A percentile compares a stretch with the other conserved stretches of the same genome.
Evolutionary conservation across 164 flowering plant genomes (phyloP).

Genomic region (Santalum album): DNA sequence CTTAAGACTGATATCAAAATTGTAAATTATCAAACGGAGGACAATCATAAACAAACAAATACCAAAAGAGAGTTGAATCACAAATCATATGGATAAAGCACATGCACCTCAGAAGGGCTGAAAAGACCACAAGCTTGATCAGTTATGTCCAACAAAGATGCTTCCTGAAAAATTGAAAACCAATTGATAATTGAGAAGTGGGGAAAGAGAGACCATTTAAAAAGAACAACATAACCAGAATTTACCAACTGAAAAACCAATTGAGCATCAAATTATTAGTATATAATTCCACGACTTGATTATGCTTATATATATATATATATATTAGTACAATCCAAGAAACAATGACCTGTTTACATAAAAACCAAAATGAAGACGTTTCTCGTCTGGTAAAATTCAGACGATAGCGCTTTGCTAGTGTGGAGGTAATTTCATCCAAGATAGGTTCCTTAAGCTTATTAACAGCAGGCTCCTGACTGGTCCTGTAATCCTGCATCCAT

Average conservation of each 20-base stretch:
- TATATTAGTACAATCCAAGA: too few relatives aligned
- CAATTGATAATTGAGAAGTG: background rate
- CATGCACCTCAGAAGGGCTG: conserved; percentile 61
- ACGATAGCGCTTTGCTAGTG: conserved; percentile 41
- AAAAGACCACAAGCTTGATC: conserved; percentile 88
- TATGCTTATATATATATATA: too few relatives aligned
- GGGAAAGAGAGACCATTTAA: too few relatives aligned
- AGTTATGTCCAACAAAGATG: conserved; percentile 63
- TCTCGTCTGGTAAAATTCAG: conserved; percentile 66
- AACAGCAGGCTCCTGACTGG: conserved; percentile 67
- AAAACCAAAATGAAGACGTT: conserved; percentile 72
- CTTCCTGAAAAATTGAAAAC: conserved; percentile 47
- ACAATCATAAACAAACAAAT: background rate
- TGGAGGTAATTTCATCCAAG: conserved; percentile 52
- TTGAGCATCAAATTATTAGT: background rate
- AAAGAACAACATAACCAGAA: too few relatives aligned
- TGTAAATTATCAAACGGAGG: background rate
- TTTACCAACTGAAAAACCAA: background rate
- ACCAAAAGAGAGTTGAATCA: background rate
- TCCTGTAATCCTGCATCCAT: conserved; percentile 47
- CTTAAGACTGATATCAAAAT: background rate
- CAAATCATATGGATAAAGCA: too few relatives aligned
- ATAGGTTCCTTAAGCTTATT: conserved; percentile 75
- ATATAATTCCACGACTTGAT: too few relatives aligned
- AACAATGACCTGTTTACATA: conserved; percentile 89